Conservation (phyloP, 768 basidiomycete species). For the Termitomyces sp. region DNA sequence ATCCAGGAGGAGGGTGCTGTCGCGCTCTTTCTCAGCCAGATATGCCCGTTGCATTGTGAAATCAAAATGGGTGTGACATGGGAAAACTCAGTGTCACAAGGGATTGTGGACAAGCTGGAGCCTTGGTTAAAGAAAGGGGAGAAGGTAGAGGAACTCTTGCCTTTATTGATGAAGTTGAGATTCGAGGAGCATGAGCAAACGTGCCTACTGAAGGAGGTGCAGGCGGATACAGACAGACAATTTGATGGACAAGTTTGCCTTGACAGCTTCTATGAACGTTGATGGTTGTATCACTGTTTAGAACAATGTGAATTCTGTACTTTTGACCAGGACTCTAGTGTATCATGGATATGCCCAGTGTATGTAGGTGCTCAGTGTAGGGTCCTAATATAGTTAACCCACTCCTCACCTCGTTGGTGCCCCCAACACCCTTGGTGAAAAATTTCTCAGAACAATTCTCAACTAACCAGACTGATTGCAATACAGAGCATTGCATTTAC, state of each 20-base stretch:
- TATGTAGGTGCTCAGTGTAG: no score
- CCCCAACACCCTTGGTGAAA: constrained; percentile 86
- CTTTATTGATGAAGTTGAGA: constrained; percentile 46
- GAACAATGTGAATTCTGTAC: background rate
- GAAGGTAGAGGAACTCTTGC: constrained; percentile 29
- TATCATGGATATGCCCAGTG: background rate
- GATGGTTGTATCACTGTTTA: constrained; percentile 7
- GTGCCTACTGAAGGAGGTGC: constrained; percentile 37
- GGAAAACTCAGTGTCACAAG: constrained; percentile 20
- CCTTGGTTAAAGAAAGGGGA: constrained; percentile 30
- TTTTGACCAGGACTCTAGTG: no score
- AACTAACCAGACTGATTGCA: constrained; percentile 15
- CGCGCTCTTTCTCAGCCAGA: constrained; percentile 48
- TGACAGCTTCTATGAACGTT: background rate
- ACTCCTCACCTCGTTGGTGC: constrained; percentile 77
- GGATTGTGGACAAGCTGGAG: constrained; percentile 10
- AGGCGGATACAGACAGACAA: constrained; percentile 41
- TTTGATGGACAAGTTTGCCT: constrained; percentile 27
- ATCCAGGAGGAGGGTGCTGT: constrained; percentile 35
- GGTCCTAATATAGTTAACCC: no score
- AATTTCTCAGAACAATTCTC: constrained; percentile 3
- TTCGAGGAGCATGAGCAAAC: constrained; percentile 30
- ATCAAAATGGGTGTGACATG: constrained; percentile 47
- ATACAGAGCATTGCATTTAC: constrained; percentile 88
- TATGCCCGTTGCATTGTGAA: constrained; percentile 38